These are phyloP conservation scores for Cyclospora cayetanensis DNA, from an alignment of 169 alveolate genomes.

Conservation along the genomic window DNA sequence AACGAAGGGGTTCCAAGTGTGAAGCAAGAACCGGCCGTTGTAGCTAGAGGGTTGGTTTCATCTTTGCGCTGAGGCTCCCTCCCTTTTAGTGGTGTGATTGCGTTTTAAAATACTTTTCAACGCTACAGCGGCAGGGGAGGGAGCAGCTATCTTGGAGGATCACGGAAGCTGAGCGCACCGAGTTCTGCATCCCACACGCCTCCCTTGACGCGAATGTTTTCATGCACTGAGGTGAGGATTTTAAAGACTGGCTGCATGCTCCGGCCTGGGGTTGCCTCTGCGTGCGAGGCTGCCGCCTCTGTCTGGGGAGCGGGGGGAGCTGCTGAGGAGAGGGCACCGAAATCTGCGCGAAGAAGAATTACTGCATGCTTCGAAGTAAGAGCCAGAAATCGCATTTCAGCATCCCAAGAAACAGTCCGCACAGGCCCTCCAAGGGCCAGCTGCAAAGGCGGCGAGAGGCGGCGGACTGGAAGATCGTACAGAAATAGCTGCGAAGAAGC, in stretches of 20 bases:
- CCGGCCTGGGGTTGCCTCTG: background rate
- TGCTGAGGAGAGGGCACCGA: constrained; percentile 28
- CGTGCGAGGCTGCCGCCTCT: background rate
- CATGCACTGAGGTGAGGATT: constrained; percentile 77
- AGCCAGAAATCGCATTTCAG: constrained; percentile 73
- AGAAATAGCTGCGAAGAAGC: constrained; percentile 57
- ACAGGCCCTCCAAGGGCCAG: constrained; percentile 56
- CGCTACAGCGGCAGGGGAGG: no score
- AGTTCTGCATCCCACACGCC: constrained; percentile 82
- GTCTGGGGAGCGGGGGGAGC: constrained; percentile 11
- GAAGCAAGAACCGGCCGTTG: no score
- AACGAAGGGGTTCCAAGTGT: no score
- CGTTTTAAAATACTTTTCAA: no score
- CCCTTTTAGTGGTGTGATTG: no score
- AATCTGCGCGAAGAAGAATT: constrained; percentile 58
- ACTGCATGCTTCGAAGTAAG: constrained; percentile 77
- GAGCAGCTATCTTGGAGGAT: no score
- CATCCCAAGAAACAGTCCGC: constrained; percentile 79
- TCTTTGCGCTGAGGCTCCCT: no score
- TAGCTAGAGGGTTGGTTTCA: no score
- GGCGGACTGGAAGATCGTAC: constrained; percentile 64
- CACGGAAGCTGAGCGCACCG: no score
- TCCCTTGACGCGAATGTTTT: constrained; percentile 80
- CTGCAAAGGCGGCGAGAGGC: constrained; percentile 49
- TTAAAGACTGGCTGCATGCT: constrained; percentile 63